Conservation (phyloP, 2,329 filamentous ascomycete genomes). For the Periglandula ipomoeae region DNA sequence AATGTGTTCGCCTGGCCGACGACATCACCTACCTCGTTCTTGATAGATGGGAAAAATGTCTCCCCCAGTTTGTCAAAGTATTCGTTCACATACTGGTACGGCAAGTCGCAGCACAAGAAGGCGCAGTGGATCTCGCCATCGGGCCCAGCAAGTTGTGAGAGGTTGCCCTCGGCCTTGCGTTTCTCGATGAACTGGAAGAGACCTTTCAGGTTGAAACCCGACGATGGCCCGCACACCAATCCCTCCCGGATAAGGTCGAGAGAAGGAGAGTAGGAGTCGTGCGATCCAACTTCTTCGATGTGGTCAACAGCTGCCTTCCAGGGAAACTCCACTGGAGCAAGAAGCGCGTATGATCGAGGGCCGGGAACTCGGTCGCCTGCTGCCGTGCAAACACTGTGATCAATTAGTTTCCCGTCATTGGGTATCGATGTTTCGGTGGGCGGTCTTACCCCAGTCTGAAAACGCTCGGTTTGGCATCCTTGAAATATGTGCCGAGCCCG, state of each 20-base stretch:
- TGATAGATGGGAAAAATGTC: constrained; percentile 38
- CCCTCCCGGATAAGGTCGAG: constrained; percentile 47
- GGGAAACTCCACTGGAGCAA: constrained; percentile 44
- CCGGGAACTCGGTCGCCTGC: constrained; percentile 49
- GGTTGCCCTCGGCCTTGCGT: constrained; percentile 33
- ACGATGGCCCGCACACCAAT: constrained; percentile 51
- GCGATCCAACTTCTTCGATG: constrained; percentile 47
- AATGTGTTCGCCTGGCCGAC: too few relatives aligned
- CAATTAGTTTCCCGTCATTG: neutral
- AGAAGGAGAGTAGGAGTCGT: constrained; percentile 43
- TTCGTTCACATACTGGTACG: constrained; percentile 52
- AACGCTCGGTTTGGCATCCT: constrained; percentile 39
- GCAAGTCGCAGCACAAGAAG: constrained; percentile 54
- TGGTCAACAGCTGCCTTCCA: constrained; percentile 47
- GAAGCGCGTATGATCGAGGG: constrained; percentile 41
- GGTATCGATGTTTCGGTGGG: too few relatives aligned
- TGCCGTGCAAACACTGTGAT: constrained; percentile 42
- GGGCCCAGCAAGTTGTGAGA: constrained; percentile 33
- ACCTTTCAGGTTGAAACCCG: constrained; percentile 48
- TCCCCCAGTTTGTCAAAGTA: constrained; percentile 48
- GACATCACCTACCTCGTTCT: constrained; percentile 27
- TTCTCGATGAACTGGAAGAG: constrained; percentile 40
- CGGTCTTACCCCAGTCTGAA: constrained; percentile 24
- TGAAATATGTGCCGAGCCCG: constrained; percentile 41
- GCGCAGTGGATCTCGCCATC: constrained; percentile 42